A percentile compares a stretch with the other conserved stretches of the same genome.
phyloP scores from a whole-genome alignment of 495 filamentous ascomycete species.

The Letharia lupina region DNA sequence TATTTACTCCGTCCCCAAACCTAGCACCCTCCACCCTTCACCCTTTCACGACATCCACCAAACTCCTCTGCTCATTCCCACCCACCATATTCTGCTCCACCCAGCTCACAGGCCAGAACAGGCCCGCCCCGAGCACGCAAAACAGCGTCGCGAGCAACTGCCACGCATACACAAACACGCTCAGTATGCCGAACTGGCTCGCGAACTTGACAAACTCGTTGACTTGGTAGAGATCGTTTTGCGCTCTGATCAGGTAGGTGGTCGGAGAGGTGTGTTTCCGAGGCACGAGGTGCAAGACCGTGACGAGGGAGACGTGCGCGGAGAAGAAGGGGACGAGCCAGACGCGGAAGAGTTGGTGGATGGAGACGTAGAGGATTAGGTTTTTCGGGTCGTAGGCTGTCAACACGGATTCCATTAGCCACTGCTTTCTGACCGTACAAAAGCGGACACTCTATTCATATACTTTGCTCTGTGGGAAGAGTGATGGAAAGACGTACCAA shows the following conservation, averaged over 20 bases:
- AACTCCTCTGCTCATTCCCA: slow-evolving; percentile 17
- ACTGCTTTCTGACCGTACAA: no score
- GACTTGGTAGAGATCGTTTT: slow-evolving; percentile 78
- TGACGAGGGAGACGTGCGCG: slow-evolving; percentile 59
- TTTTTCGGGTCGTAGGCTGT: slow-evolving; percentile 59
- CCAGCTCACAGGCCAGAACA: slow-evolving; percentile 47
- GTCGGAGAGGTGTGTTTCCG: neutral
- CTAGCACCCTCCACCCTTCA: slow-evolving; percentile 17
- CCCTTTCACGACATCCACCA: slow-evolving; percentile 19
- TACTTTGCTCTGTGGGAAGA: neutral
- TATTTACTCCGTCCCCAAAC: neutral
- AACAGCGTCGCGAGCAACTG: slow-evolving; percentile 56
- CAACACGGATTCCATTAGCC: neutral
- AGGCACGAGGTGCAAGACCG: slow-evolving; percentile 52
- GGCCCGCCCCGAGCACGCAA: slow-evolving; percentile 49
- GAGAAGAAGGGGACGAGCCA: slow-evolving; percentile 62
- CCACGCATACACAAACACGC: slow-evolving; percentile 39
- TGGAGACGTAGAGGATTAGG: slow-evolving; percentile 58
- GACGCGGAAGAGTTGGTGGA: slow-evolving; percentile 65
- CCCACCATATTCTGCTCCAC: slow-evolving; percentile 36
- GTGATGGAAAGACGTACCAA: slow-evolving; percentile 45
- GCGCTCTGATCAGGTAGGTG: slow-evolving; percentile 58
- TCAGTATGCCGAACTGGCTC: slow-evolving; percentile 41
- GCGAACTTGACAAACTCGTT: slow-evolving; percentile 69
- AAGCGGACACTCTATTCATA: no score